Base-by-base conservation (phyloP, 768 basidiomycete species). In the Neoboletus magnificus region DNA sequence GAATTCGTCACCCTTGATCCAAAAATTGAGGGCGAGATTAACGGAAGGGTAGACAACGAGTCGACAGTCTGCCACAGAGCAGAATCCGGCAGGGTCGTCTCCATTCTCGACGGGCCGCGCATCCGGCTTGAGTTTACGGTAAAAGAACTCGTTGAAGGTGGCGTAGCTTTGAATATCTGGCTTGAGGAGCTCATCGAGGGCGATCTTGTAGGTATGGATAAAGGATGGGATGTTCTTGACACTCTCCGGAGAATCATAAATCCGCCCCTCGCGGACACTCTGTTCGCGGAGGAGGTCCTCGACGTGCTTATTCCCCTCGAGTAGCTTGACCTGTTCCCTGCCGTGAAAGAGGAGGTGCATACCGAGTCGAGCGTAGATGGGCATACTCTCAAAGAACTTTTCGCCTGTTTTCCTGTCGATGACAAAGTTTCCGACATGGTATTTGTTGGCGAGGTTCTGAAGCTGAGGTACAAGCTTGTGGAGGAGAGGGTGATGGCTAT, bases 121-220 rank as follows among this genome's bases (percentile, higher is more conserved):
- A 5, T 68, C 80, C 0, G 81, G 74, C 54, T 77, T 79, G 50
- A 91, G 75, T 63, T 82, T 78, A 40, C 84, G 80, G 48, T 50
- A 60, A 75, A 93, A 93, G 76, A 93, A 92, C 7, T 84, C 77
- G 71, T 93, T 93, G 77, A 93, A 90, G 13, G 73, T 82, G 62
- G 71, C 71, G 67, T 92, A 92, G 42, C 80, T 76, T 1, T 41
- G 32, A 46, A 86, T 69, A 66, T 92, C 84, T 2, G 85, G 80
- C 30, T 86, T 67, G 15, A 84, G 72, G 20, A 93, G 79, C 63
- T 92, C 87, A 46, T 76, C 74, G 20, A 78, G 66, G 13, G 80
- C 66, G 43, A 93, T 76, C 2, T 69, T 62, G 67, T 86, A 86
- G 0, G 82, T 79, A 20, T 74, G 53, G 56, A 86, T 72, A 66